Base-by-base conservation (phyloP, 1,139 yeast genomes). In the Lodderomyces margitis region DNA sequence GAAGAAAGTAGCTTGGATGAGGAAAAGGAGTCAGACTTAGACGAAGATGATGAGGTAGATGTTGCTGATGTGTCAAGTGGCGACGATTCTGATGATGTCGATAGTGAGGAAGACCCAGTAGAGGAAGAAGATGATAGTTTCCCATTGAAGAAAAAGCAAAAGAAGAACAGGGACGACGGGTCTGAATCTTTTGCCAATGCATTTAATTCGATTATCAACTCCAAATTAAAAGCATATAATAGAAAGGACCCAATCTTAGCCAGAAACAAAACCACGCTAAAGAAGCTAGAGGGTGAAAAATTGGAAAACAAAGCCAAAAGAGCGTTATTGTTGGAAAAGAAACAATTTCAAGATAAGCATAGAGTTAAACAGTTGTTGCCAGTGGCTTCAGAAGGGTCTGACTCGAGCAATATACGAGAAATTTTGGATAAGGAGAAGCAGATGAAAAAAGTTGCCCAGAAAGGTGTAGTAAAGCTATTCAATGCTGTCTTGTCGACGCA, bases 401-500 rank as follows among this genome's bases (percentile, higher is more conserved):
- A 78, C 32, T 74, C 77, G 4, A 74, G 67, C 27, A 68, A 69
- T 44, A 75, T 76, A 7, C 76, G 89, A 55, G 71, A 70, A 35
- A 62, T 76, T 3, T 59, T 91, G 31, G 92, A 84, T 44, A 75
- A 75, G 41, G 99, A 92, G 58, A 78, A 79, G 49, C 71, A 68
- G 50, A 67, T 88, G 55, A 84, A 86, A 60, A 91, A 89, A 58
- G 75, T 82, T 25, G 98, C 98, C 0, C 97, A 92, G 64, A 77
- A 84, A 55, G 99, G 98, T 68, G 98, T 89, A 14, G 95, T 92
- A 15, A 81, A 85, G 55, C 72, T 92, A 47, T 89, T 92, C 64
- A 92, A 92, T 60, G 98, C 97, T 2, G 84, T 92, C 24, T 74
- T 89, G 55, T 77, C 87, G 33, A 85, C 96, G 1, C 98, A 94